A percentile compares a stretch with the other conserved stretches of the same genome.
These are phyloP conservation scores for Diaporthe eres DNA, from an alignment of 2,329 filamentous ascomycete species.

Conservation along the genomic window DNA sequence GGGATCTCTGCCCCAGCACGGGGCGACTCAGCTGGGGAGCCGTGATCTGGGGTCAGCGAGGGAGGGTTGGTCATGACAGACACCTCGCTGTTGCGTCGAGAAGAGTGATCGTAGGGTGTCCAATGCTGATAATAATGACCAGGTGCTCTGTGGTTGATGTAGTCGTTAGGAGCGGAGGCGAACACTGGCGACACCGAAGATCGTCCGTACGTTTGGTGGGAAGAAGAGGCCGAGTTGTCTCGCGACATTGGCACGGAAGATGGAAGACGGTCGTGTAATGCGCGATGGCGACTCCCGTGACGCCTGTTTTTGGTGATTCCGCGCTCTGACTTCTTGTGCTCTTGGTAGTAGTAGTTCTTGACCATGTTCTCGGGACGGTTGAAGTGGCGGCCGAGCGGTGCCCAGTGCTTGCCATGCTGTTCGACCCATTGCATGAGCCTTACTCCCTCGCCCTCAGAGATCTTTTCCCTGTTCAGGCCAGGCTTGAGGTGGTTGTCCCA, in stretches of 20 bases:
- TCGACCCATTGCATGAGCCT: constrained; percentile 83
- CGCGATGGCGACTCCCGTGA: background rate
- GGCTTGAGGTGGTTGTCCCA: constrained; percentile 95
- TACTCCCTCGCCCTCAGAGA: constrained; percentile 77
- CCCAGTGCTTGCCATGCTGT: constrained; percentile 89
- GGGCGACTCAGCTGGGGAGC: constrained; percentile 55
- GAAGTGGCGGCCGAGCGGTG: constrained; percentile 86
- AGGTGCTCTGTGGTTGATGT: background rate
- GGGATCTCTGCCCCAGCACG: constrained; percentile 7
- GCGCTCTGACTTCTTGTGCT: constrained; percentile 37
- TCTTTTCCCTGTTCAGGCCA: constrained; percentile 50
- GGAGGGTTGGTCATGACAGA: constrained; percentile 53
- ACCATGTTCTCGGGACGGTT: constrained; percentile 91
- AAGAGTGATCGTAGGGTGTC: background rate
- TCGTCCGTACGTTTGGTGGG: background rate
- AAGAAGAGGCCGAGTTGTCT: constrained; percentile 10
- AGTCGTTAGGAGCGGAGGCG: background rate
- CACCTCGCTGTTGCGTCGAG: constrained; percentile 17
- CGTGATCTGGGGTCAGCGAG: constrained; percentile 79
- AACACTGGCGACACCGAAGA: constrained; percentile 1
- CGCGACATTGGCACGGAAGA: constrained; percentile 25
- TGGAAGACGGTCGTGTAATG: background rate
- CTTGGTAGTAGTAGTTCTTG: constrained; percentile 86
- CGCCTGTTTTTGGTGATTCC: background rate
- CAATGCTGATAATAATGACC: background rate